Evolutionary conservation across 2,329 filamentous ascomycete genomes (phyloP).

Genomic region (Fusarium nodosum): DNA sequence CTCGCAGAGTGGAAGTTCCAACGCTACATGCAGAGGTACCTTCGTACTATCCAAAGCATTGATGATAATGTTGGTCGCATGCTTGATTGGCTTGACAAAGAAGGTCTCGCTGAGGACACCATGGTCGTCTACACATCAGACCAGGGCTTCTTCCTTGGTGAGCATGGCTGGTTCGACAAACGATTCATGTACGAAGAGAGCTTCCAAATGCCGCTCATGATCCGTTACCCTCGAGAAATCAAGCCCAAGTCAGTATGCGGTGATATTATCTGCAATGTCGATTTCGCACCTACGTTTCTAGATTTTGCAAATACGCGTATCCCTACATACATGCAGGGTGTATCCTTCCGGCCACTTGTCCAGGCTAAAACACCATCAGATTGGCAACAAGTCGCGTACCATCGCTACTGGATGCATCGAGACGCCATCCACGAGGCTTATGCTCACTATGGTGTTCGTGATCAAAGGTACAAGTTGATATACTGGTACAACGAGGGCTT

Average conservation of each 20-base stretch:
- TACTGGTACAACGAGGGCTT: conserved; percentile 69
- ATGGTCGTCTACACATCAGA: conserved; percentile 68
- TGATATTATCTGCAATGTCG: conserved; percentile 67
- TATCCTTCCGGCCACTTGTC: conserved; percentile 58
- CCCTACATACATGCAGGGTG: conserved; percentile 67
- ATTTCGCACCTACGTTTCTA: conserved; percentile 66
- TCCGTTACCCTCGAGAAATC: conserved; percentile 61
- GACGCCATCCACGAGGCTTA: conserved; percentile 64
- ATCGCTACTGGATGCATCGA: conserved; percentile 69
- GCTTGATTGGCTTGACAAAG: conserved; percentile 60
- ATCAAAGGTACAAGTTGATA: conserved; percentile 67
- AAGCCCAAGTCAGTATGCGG: conserved; percentile 55
- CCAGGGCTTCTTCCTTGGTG: conserved; percentile 69
- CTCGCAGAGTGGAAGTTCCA: conserved; percentile 68
- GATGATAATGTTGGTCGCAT: conserved; percentile 66
- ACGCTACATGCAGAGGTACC: conserved; percentile 68
- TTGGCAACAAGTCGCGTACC: conserved; percentile 67
- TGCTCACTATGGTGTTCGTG: conserved; percentile 66
- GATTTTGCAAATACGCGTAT: conserved; percentile 58
- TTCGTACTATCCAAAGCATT: conserved; percentile 65
- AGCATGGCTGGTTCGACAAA: conserved; percentile 71
- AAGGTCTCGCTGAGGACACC: conserved; percentile 60
- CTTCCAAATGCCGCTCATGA: conserved; percentile 69
- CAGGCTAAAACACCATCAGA: conserved; percentile 55
- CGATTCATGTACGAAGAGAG: conserved; percentile 70